Evolutionary conservation across 768 basidiomycete species (phyloP).

Genomic region (Termitomyces sp.): DNA sequence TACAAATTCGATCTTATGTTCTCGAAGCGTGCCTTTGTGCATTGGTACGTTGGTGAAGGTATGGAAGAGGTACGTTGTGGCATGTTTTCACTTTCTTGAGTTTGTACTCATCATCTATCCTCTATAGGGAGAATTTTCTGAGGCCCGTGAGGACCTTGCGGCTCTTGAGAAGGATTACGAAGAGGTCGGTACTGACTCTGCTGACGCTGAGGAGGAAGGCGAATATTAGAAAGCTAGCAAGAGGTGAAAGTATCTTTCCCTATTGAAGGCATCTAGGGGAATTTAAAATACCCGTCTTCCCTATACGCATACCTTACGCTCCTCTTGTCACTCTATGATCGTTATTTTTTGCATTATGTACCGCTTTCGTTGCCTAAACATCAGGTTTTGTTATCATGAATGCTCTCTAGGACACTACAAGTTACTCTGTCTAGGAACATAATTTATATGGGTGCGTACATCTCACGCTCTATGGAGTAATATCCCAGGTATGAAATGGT

Average conservation of each 20-base stretch:
- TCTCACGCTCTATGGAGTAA: not conserved
- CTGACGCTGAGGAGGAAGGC: slow-evolving; percentile 61
- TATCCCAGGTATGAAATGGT: not conserved
- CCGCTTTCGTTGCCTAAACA: slow-evolving; percentile 5
- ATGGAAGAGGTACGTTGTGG: slow-evolving; percentile 81
- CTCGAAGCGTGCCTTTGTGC: slow-evolving; percentile 89
- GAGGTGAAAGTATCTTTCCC: slow-evolving; percentile 9
- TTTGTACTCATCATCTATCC: not conserved
- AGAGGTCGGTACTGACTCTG: slow-evolving; percentile 79
- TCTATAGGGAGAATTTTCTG: slow-evolving; percentile 88
- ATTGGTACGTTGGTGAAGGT: slow-evolving; percentile 98
- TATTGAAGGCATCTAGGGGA: slow-evolving; percentile 9
- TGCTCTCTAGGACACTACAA: not conserved
- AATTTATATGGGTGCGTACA: not conserved
- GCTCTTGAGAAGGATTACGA: slow-evolving; percentile 96
- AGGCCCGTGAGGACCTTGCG: slow-evolving; percentile 96
- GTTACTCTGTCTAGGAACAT: not conserved
- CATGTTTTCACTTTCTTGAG: not conserved
- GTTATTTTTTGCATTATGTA: slow-evolving; percentile 11
- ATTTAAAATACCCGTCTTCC: slow-evolving; percentile 15
- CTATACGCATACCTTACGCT: slow-evolving; percentile 12
- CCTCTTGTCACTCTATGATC: slow-evolving; percentile 6
- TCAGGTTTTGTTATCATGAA: slow-evolving; percentile 8
- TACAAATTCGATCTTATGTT: slow-evolving; percentile 99
- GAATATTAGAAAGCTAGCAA: slow-evolving; percentile 39